Percentiles rank a stretch among this genome's conserved stretches.
Conservation (phyloP, 768 basidiomycete species). For the Polyporus arcularius region DNA sequence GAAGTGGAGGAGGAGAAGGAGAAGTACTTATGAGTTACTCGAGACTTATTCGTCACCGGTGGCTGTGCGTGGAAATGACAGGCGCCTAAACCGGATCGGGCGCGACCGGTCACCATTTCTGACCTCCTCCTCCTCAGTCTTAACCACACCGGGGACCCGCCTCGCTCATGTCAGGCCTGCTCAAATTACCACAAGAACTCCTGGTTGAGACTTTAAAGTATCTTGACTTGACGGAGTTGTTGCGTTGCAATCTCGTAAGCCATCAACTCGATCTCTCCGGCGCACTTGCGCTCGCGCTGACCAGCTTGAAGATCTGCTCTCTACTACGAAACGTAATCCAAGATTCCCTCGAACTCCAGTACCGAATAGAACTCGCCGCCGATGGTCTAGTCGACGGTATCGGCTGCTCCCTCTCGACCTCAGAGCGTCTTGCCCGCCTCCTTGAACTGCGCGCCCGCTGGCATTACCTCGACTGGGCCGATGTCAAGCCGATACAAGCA, state of each 20-base stretch:
- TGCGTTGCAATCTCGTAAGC: constrained; percentile 16
- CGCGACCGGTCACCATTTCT: no score
- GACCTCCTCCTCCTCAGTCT: no score
- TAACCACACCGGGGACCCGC: not conserved
- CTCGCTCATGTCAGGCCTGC: not conserved
- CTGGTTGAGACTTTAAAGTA: constrained; percentile 16
- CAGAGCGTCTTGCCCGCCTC: constrained; percentile 36
- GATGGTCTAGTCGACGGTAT: constrained; percentile 32
- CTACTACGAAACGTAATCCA: constrained; percentile 20
- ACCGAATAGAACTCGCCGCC: constrained; percentile 33
- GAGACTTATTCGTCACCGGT: not conserved
- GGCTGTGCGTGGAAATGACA: not conserved
- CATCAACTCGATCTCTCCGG: not conserved
- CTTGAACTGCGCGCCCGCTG: constrained; percentile 39
- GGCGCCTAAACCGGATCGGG: no score
- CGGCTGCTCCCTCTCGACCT: constrained; percentile 19
- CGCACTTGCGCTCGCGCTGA: not conserved
- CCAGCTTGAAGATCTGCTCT: constrained; percentile 27
- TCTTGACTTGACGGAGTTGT: constrained; percentile 18
- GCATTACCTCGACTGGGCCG: constrained; percentile 33
- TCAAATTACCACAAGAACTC: constrained; percentile 23
- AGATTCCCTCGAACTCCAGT: constrained; percentile 30
- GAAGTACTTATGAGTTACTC: no score
- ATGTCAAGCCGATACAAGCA: constrained; percentile 28
- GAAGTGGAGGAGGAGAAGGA: not conserved